phyloP scores from a whole-genome alignment of 768 basidiomycete genomes.

The Tulasnella sp. region DNA sequence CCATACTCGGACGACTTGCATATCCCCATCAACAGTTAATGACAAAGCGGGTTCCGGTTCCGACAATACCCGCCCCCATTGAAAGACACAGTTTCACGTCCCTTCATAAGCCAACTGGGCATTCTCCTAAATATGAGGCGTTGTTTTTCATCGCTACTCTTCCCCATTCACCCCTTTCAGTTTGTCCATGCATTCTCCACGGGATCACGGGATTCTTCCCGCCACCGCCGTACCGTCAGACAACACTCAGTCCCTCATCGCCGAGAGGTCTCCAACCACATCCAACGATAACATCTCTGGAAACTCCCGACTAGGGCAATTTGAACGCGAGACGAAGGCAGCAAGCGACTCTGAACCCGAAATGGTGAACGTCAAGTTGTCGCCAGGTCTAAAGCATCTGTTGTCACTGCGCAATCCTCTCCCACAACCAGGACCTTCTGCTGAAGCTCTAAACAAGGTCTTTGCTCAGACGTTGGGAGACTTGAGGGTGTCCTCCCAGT shows the following conservation, averaged over 20 bases:
- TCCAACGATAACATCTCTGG: not conserved
- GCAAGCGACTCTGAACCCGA: not conserved
- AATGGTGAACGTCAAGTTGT: constrained; percentile 33
- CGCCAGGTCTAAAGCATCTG: constrained; percentile 62
- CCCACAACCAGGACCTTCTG: constrained; percentile 49
- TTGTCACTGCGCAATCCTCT: constrained; percentile 59
- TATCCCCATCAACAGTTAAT: not conserved
- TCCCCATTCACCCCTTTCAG: not conserved
- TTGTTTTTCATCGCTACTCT: not conserved
- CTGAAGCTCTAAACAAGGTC: constrained; percentile 45
- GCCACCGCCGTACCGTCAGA: not conserved
- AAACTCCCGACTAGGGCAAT: not conserved
- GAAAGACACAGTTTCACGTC: not conserved
- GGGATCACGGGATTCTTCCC: not conserved
- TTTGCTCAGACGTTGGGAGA: constrained; percentile 57
- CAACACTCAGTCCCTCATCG: not conserved
- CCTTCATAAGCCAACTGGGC: not conserved
- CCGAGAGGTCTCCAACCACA: not conserved
- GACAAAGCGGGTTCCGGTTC: not conserved
- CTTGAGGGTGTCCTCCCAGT: constrained; percentile 57
- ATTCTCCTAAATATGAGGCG: not conserved
- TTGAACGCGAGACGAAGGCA: not conserved
- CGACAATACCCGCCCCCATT: not conserved
- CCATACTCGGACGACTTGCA: not conserved
- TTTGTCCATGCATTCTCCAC: not conserved